A percentile compares a stretch with the other conserved stretches of the same genome.
Conservation (phyloP, 495 filamentous ascomycete species). For the Daldinia loculata region DNA sequence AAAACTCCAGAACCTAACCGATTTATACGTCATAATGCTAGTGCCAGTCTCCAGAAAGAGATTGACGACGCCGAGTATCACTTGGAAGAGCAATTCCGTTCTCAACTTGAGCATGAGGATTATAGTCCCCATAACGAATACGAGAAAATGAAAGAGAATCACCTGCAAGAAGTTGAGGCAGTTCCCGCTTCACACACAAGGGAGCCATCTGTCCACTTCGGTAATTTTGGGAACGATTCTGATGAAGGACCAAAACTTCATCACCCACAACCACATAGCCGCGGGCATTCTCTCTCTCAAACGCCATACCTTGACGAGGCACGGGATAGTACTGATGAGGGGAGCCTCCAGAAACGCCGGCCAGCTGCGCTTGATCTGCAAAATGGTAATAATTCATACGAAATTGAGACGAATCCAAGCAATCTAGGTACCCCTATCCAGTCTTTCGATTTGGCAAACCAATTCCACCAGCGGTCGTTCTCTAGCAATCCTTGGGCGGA, state of each 20-base stretch:
- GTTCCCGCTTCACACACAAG: slow-evolving; percentile 45
- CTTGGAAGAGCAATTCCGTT: slow-evolving; percentile 75
- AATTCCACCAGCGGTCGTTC: slow-evolving; percentile 52
- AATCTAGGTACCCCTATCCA: slow-evolving; percentile 70
- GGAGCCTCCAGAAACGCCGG: slow-evolving; percentile 44
- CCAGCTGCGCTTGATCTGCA: slow-evolving; percentile 45
- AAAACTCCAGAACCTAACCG: slow-evolving; percentile 57
- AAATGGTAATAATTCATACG: slow-evolving; percentile 63
- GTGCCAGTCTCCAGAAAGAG: slow-evolving; percentile 77
- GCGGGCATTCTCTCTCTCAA: slow-evolving; percentile 65
- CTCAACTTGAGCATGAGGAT: slow-evolving; percentile 73
- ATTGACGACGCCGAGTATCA: slow-evolving; percentile 88
- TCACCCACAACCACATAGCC: slow-evolving; percentile 69
- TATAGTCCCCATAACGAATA: slow-evolving; percentile 64
- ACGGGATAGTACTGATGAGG: slow-evolving; percentile 47
- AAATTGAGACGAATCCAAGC: slow-evolving; percentile 81
- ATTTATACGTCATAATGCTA: slow-evolving; percentile 54
- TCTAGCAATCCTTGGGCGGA: slow-evolving; percentile 65
- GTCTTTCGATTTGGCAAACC: slow-evolving; percentile 51
- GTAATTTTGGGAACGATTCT: slow-evolving; percentile 55
- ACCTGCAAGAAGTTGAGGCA: slow-evolving; percentile 27
- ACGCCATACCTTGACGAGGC: slow-evolving; percentile 57
- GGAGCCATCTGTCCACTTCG: slow-evolving; percentile 56
- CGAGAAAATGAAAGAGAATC: slow-evolving; percentile 41
- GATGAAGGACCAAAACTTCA: slow-evolving; percentile 61